Percentiles rank a stretch among this genome's conserved stretches.
Conservation (phyloP, 1,139 yeast genomes). For the Lodderomyces elongisporus region DNA sequence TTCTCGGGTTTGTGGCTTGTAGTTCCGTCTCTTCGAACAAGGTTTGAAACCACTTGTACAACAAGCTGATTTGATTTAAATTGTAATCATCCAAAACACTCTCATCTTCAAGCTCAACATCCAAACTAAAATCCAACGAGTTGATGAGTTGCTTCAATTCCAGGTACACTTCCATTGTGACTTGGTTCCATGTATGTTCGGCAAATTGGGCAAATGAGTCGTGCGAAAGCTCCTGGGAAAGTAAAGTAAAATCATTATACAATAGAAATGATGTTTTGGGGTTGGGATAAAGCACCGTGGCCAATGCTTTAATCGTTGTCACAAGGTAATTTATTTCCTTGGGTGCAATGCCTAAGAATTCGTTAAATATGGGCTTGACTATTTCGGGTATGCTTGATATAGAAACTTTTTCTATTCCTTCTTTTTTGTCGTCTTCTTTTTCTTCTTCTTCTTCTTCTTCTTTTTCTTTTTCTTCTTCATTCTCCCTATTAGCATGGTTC, state of each 20-base stretch:
- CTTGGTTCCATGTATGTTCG: constrained; percentile 20
- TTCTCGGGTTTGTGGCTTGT: constrained; percentile 22
- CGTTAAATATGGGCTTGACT: constrained; percentile 19
- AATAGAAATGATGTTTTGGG: constrained; percentile 29
- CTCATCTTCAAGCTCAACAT: constrained; percentile 5
- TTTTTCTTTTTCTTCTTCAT: no score
- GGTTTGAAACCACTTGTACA: constrained; percentile 23
- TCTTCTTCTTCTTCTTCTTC: no score
- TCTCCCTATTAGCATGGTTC: no score
- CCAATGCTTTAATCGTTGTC: constrained; percentile 28
- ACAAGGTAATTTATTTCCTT: constrained; percentile 13
- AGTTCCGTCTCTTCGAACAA: constrained; percentile 21
- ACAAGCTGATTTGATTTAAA: constrained; percentile 18
- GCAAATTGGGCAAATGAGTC: constrained; percentile 18
- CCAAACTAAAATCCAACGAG: constrained; percentile 16
- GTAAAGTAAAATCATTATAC: constrained; percentile 31
- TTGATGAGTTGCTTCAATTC: constrained; percentile 17
- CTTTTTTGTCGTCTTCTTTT: no score
- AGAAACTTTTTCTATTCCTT: constrained; percentile 2
- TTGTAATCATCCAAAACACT: constrained; percentile 20
- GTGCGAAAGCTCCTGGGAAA: constrained; percentile 13
- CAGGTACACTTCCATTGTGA: constrained; percentile 17
- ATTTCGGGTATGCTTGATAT: constrained; percentile 20
- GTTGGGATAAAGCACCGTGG: constrained; percentile 31
- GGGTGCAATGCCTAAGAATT: constrained; percentile 15